phyloP scores from a whole-genome alignment of 2,329 filamentous ascomycete genomes.

The Epichloe scottii region DNA sequence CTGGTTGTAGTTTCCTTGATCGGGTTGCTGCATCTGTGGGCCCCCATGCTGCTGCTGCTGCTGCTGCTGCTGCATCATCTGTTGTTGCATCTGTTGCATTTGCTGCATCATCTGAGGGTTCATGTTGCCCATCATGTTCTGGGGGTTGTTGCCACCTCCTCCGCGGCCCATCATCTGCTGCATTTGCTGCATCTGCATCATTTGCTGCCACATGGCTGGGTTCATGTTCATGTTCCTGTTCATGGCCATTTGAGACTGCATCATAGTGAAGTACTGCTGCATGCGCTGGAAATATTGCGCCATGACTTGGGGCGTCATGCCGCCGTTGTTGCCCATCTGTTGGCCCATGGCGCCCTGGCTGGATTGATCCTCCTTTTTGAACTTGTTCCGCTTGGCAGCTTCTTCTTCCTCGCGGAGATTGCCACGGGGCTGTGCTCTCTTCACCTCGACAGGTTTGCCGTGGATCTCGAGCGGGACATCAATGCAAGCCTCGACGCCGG shows the following conservation, averaged over 20 bases:
- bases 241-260: constrained; percentile 89
- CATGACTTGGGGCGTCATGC: constrained; percentile 95
- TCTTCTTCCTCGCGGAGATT: constrained; percentile 89
- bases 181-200: constrained; percentile 67
- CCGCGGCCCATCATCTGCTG: constrained; percentile 38
- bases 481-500: constrained; percentile 85
- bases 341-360: constrained; percentile 23
- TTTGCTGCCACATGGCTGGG: constrained; percentile 62
- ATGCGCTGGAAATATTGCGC: constrained; percentile 97
- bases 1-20: constrained; percentile 11
- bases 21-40: constrained; percentile 11
- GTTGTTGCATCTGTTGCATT: constrained; percentile 35
- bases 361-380: constrained; percentile 38
- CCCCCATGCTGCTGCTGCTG: constrained; percentile 23
- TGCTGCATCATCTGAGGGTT: constrained; percentile 47
- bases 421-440: constrained; percentile 90
- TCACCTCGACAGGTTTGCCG: constrained; percentile 94
- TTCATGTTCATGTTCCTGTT: constrained; percentile 62
- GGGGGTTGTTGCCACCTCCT: constrained; percentile 21
- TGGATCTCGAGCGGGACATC: constrained; percentile 79
- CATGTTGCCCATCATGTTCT: constrained; percentile 31
- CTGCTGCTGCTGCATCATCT: constrained; percentile 32
- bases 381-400: constrained; percentile 48
- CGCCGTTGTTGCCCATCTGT: constrained; percentile 34
- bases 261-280: constrained; percentile 93